Conservation (phyloP, 805 yeast species). For the Zygosaccharomyces bailii region DNA sequence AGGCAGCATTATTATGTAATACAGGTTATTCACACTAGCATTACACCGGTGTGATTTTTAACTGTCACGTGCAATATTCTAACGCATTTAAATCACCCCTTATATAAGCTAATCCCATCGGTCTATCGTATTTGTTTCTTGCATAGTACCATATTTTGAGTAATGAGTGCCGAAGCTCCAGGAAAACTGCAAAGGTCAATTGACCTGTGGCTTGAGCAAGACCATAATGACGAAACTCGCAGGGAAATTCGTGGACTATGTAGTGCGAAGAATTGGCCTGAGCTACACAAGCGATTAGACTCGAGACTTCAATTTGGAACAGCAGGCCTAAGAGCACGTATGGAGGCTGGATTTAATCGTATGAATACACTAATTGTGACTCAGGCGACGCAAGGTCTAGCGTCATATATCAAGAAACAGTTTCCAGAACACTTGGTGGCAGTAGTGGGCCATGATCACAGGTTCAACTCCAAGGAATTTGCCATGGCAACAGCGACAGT, state of each 20-base stretch:
- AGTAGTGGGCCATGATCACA: constrained; percentile 90
- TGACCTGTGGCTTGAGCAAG: constrained; percentile 31
- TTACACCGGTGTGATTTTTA: not conserved
- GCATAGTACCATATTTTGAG: not conserved
- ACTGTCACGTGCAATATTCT: constrained; percentile 1
- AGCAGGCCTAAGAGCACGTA: constrained; percentile 81
- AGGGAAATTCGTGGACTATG: constrained; percentile 51
- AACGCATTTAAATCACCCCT: not conserved
- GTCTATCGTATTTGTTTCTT: not conserved
- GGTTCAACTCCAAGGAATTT: constrained; percentile 73
- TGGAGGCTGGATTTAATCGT: constrained; percentile 88
- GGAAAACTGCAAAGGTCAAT: constrained; percentile 19
- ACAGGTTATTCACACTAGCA: not conserved
- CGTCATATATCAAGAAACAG: constrained; percentile 43
- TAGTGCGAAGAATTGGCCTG: constrained; percentile 37
- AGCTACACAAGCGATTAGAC: constrained; percentile 50
- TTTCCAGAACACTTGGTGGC: constrained; percentile 33
- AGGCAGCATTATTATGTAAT: constrained; percentile 4
- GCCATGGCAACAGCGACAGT: constrained; percentile 77
- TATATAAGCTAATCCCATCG: too few relatives aligned
- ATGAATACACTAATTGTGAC: constrained; percentile 87
- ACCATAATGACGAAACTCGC: constrained; percentile 46
- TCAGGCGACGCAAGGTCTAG: constrained; percentile 86
- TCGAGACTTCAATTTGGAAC: constrained; percentile 83
- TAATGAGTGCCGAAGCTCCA: constrained; percentile 12